Percentiles rank a stretch among this genome's conserved stretches.
phyloP scores from a whole-genome alignment of 257 asterid species.

The Gardenia jasminoides region DNA sequence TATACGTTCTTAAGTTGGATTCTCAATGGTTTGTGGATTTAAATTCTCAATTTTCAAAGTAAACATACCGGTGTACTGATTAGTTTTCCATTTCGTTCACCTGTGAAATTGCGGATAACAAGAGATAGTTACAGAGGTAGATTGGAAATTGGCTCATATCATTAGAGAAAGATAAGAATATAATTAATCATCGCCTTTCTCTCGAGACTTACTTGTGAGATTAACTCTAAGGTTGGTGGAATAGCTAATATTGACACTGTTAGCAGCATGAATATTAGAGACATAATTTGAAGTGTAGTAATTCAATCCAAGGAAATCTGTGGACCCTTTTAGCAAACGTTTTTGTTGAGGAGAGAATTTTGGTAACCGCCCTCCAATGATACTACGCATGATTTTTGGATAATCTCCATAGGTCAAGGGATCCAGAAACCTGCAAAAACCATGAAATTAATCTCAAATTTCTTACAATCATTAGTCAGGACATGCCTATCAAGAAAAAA shows the following conservation, averaged over 20 bases:
- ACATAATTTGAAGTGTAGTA: constrained; percentile 25
- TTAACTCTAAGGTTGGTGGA: background rate
- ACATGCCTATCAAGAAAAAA: too few relatives aligned
- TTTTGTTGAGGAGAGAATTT: constrained; percentile 7
- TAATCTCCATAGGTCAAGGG: constrained; percentile 11
- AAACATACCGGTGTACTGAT: background rate
- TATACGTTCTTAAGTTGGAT: too few relatives aligned
- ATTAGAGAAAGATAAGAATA: too few relatives aligned
- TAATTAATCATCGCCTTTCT: too few relatives aligned
- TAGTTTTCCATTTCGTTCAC: background rate
- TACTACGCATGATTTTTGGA: constrained; percentile 15
- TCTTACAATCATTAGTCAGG: too few relatives aligned
- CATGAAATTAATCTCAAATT: background rate
- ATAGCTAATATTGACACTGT: background rate
- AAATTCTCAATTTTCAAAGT: background rate
- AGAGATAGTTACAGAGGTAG: too few relatives aligned
- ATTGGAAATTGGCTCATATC: too few relatives aligned
- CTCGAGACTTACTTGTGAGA: constrained; percentile 5
- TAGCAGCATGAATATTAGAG: background rate
- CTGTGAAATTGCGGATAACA: background rate
- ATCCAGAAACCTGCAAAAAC: constrained; percentile 6
- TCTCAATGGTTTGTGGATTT: too few relatives aligned
- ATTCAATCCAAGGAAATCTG: constrained; percentile 25
- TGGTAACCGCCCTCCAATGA: constrained; percentile 13
- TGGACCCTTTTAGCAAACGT: constrained; percentile 9